Percentiles rank a stretch among this genome's conserved stretches.
These are phyloP conservation scores for Eucalyptus globulus DNA, from an alignment of 345 rosid genomes.

Conservation along the genomic window DNA sequence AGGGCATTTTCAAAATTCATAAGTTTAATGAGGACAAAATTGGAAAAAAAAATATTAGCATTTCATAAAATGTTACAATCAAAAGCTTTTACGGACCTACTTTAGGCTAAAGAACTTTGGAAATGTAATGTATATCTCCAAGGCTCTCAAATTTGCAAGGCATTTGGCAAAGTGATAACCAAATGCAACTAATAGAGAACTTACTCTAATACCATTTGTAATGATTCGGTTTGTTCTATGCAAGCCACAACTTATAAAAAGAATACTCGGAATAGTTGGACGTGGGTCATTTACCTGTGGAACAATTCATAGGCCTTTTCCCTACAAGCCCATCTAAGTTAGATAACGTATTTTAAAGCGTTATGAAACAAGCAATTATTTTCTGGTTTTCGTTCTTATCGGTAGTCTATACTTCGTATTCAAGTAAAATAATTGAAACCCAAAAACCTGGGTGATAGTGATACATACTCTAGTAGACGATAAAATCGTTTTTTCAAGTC, in stretches of 20 bases:
- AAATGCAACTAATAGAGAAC: too few relatives aligned
- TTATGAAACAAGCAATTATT: background rate
- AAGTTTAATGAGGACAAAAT: too few relatives aligned
- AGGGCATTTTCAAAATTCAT: too few relatives aligned
- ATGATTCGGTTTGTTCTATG: too few relatives aligned
- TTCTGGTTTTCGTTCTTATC: background rate
- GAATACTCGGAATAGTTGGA: background rate
- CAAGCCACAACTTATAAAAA: too few relatives aligned
- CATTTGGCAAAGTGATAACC: background rate
- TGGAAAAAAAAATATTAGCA: too few relatives aligned
- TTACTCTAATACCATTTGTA: background rate
- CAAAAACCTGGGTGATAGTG: background rate
- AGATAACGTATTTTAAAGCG: background rate
- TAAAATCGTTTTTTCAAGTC: too few relatives aligned
- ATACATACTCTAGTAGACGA: too few relatives aligned
- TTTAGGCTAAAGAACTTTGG: too few relatives aligned
- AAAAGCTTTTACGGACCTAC: too few relatives aligned
- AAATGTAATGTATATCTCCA: too few relatives aligned
- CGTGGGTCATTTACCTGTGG: background rate
- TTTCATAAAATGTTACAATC: rapidly evolving
- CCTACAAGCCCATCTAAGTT: background rate
- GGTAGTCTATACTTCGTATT: background rate
- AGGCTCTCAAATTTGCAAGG: too few relatives aligned
- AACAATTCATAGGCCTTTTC: background rate
- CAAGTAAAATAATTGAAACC: background rate